Percentiles rank a stretch among this genome's conserved stretches.
These are phyloP conservation scores for Psidium guajava DNA, from an alignment of 345 rosid species.

Conservation along the genomic window DNA sequence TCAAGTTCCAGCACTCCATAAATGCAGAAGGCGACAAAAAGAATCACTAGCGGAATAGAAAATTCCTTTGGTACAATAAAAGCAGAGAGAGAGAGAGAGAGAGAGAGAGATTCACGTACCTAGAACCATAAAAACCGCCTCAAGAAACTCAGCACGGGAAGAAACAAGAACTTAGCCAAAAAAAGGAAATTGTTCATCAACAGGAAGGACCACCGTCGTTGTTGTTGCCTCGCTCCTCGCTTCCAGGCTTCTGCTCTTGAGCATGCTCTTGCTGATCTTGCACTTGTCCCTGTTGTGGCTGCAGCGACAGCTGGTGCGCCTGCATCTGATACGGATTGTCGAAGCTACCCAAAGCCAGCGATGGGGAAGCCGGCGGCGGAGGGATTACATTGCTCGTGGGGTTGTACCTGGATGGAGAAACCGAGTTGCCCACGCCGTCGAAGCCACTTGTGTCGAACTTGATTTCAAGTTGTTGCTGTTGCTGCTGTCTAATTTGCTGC, in stretches of 20 bases:
- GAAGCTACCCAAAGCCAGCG: conserved; percentile 42
- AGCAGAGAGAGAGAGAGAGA: not conserved
- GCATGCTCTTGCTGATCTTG: conserved; percentile 4
- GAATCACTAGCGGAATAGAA: not conserved
- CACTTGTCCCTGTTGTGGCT: conserved; percentile 41
- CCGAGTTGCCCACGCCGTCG: conserved; percentile 14
- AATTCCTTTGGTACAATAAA: not conserved
- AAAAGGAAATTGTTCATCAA: conserved; percentile 4
- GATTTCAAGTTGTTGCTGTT: conserved; percentile 34
- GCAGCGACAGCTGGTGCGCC: conserved; percentile 47
- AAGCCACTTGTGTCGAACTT: conserved; percentile 22
- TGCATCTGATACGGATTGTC: conserved; percentile 45
- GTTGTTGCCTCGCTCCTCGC: not conserved
- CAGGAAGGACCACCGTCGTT: conserved; percentile 22
- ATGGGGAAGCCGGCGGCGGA: conserved; percentile 25
- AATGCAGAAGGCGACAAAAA: conserved; percentile 3
- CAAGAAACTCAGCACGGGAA: not conserved
- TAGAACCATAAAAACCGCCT: not conserved
- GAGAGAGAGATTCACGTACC: not conserved
- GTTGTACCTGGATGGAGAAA: not conserved
- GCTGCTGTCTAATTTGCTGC: conserved; percentile 27
- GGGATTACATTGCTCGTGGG: not conserved
- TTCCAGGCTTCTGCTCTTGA: not conserved
- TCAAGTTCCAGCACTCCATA: not conserved
- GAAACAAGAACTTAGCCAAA: not conserved